Evolutionary conservation across 2,329 filamentous ascomycete genomes (phyloP), one percentile per base, ranked within the genome.

Genomic region (Claviceps fusiformis): DNA sequence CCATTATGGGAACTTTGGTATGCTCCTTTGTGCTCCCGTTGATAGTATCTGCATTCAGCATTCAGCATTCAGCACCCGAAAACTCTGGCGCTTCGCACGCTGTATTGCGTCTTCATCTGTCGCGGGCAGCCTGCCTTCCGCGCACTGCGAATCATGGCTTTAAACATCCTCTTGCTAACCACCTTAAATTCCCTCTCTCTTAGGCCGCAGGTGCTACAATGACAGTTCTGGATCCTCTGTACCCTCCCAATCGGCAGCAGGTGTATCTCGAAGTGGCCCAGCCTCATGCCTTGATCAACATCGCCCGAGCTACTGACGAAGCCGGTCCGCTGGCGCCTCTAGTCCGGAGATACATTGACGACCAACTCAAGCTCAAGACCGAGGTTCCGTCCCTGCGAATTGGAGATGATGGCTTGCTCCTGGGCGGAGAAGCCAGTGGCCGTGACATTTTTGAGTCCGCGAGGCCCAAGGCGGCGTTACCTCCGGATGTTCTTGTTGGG

Each of bases 181-280:
- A 10, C 33, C 44, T 90, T 55, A 51, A 13, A 13, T 41, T 41
- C 10, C 15, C n/a, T 43, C 10, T 11, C 43, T 53, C 59, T 31
- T 65, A 73, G 64, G 67, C 73, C 48, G 77, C 84, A 50, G 85
- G 83, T 56, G 79, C 79, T 49, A 84, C 78, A 6, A 73, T 84
- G 60, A 81, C 73, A 4, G 80, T 86, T 46, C 79, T 95, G 24
- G 90, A 95, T 66, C 91, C 90, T 31, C 52, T 56, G 1, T 68
- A 70, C 56, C 67, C 67, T 0, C 65, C 67, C 1, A 44, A 52
- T 4, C 59, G 66, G 39, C 66, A 68, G 35, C 59, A 68, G 49
- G 56, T 95, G 63, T 90, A 89, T 61, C 80, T 95, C 17, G 86
- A 93, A 63, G 86, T 93, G 52, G 81, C 89, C 9, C 80, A 82